Base-by-base conservation (phyloP, 257 asterid species). In the Fraxinus anomala region DNA sequence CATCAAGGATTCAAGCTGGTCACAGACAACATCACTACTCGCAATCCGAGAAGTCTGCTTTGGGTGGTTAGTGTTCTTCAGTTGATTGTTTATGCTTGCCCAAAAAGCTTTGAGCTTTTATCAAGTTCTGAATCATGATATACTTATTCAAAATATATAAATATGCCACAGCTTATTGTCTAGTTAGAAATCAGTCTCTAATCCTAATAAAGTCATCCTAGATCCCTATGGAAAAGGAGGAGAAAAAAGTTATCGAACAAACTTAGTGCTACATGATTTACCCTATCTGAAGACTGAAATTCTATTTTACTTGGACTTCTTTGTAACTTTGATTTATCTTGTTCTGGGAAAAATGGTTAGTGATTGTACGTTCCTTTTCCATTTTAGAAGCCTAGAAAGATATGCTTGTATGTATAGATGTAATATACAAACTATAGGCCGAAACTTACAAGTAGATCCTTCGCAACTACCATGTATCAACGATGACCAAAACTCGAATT, bases 1-100 rank as follows among this genome's bases (percentile, higher is more conserved):
- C 99, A 95, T 89, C 99, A 91, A 90, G 98, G 99, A 79, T 95
- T 95, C 88, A 95, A 95, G 90, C 84, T 95, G 77, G 93, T 95
- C 77, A 93, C 98, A 0, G 99, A 95, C 83, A 93, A 86, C 85
- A 95, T 95, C 79, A 95, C 97, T 76, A 93, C 99, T 72, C 97
- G 99, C 80, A 92, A 89, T 74, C 99, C 97, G 73, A 88, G 82
- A 87, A 83, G 91, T 87, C 96, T 95, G 59, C 99, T 95, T 77
- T 95, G 99, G 99, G 97, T 91, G 99, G 99, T 95, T 88, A 87
- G 86, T 88, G 78, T 24, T 85, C 72, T 76, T 37, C n/a, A 71
- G 73, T 70, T 77, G 76, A 47, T 73, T 14, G 16, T 11, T 73
- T 9, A 44, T 72, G 30, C 67, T 59, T 59, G 30, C 28, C 28